Base-by-base conservation (phyloP, 176 grass and related monocot species). In the Aegilops umbellulata region DNA sequence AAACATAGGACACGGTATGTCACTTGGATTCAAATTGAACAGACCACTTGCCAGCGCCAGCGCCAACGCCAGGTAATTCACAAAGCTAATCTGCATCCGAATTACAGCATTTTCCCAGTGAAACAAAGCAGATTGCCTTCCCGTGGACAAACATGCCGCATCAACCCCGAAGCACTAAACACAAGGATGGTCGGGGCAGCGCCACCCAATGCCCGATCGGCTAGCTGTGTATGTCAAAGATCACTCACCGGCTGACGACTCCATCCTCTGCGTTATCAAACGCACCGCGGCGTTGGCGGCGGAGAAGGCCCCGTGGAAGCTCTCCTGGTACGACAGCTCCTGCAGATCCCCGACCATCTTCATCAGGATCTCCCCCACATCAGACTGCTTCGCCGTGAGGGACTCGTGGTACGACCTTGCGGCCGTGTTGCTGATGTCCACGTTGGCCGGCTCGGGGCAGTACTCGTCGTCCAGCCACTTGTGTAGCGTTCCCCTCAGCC, bases 251-350 rank as follows among this genome's bases (percentile, higher is more conserved):
- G 26, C 29, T 24, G 74, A 42, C 19, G 63, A 22, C 68, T 92
- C 81, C 83, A 98, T 90, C 83, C 78, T 89, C 73, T 86, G 83
- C 2, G 90, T 91, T 65, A 98, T 95, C 70, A 98, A 42, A 25
- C 89, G 81, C 1, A 98, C 86, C 2, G 93, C 91, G 0, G 95
- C 95, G 39, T 95, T 98, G 22, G 95, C 93, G 0, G 93, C 85
- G 1, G 95, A 98, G 85, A 98, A 98, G 10, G 95, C 69, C 3
- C 95, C 93, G 15, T 95, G 91, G 83, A 98, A 98, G 77, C 95
- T 98, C 30, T 98, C 88, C 26, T 70, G 80, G 57, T 94, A 98
- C 0, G 95, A 95, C 23, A 98, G 80, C 38, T 22, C 86, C 66
- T 98, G 89, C 81, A 98, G 76, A 80, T 98, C 93, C 11, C 58